Conservation (phyloP, 2,329 filamentous ascomycete genomes). For the Rhynchosporium secalis region DNA sequence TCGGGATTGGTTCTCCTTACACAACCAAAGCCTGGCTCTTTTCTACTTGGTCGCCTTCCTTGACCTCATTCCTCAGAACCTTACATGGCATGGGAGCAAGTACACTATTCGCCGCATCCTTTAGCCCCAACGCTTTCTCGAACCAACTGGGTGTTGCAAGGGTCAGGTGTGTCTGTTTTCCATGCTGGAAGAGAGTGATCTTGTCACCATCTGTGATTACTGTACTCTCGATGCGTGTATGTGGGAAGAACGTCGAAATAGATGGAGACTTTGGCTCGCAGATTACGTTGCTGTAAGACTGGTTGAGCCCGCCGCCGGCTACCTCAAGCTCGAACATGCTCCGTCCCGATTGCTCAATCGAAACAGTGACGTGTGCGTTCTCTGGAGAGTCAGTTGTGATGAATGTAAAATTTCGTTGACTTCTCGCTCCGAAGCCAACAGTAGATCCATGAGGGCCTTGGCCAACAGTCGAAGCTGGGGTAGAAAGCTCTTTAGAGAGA, state of each 20-base stretch:
- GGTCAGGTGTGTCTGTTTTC: constrained; percentile 58
- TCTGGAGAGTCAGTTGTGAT: constrained; percentile 19
- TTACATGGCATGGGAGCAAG: constrained; percentile 97
- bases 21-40: constrained; percentile 88
- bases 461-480: constrained; percentile 31
- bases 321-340: constrained; percentile 46
- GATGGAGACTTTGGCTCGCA: constrained; percentile 48
- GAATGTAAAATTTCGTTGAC: constrained; percentile 36
- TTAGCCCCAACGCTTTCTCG: constrained; percentile 81
- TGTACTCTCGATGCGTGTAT: constrained; percentile 76
- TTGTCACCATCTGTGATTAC: constrained; percentile 64
- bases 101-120: constrained; percentile 79
- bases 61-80: constrained; percentile 84
- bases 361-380: constrained; percentile 28
- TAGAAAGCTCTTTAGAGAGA: constrained; percentile 51
- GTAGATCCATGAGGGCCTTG: constrained; percentile 46
- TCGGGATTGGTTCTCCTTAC: constrained; percentile 48
- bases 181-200: constrained; percentile 76
- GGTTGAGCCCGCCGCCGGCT: constrained; percentile 47
- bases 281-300: constrained; percentile 44
- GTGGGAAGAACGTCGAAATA: constrained; percentile 76
- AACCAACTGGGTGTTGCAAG: constrained; percentile 73
- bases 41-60: constrained; percentile 76
- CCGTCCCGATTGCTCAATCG: constrained; percentile 35
- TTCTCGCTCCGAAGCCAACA: constrained; percentile 50